Conservation (phyloP, 179 eudicot species). For the Silene vulgaris region DNA sequence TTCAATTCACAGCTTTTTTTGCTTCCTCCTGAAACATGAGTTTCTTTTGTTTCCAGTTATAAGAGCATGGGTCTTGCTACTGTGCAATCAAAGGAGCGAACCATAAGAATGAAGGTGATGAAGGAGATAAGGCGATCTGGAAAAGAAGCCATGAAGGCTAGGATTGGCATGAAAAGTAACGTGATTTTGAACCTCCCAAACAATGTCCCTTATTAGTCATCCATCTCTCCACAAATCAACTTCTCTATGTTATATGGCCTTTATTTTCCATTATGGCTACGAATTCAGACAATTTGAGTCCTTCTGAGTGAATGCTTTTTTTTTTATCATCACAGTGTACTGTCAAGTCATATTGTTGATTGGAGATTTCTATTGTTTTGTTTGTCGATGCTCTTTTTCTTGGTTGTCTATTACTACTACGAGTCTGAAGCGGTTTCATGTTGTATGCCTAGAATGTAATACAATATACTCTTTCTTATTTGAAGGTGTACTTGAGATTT, state of each 20-base stretch:
- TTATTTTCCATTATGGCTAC: not conserved
- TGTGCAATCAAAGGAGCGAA: slow-evolving; percentile 72
- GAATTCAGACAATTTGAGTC: not conserved
- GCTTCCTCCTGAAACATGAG: not conserved
- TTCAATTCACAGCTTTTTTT: not conserved
- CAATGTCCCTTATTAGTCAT: slow-evolving; percentile 57
- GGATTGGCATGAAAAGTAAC: slow-evolving; percentile 88
- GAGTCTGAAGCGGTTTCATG: not conserved
- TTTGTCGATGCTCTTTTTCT: not conserved
- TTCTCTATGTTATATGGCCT: not conserved
- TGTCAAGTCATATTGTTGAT: not conserved
- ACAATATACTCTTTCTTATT: not conserved
- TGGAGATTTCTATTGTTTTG: not conserved
- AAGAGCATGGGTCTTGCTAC: slow-evolving; percentile 86
- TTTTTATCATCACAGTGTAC: not conserved
- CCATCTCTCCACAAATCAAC: not conserved
- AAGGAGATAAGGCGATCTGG: slow-evolving; percentile 68
- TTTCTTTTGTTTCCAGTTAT: slow-evolving; percentile 45
- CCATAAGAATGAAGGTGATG: slow-evolving; percentile 78
- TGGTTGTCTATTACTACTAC: not conserved
- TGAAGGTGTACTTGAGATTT: not conserved
- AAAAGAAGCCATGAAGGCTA: slow-evolving; percentile 72
- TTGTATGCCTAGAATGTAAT: not conserved
- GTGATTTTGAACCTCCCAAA: slow-evolving; percentile 81
- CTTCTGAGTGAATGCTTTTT: not conserved